These are phyloP conservation scores for Fistulifera solaris DNA, from an alignment of 108 stramenopile species.

Conservation along the genomic window DNA sequence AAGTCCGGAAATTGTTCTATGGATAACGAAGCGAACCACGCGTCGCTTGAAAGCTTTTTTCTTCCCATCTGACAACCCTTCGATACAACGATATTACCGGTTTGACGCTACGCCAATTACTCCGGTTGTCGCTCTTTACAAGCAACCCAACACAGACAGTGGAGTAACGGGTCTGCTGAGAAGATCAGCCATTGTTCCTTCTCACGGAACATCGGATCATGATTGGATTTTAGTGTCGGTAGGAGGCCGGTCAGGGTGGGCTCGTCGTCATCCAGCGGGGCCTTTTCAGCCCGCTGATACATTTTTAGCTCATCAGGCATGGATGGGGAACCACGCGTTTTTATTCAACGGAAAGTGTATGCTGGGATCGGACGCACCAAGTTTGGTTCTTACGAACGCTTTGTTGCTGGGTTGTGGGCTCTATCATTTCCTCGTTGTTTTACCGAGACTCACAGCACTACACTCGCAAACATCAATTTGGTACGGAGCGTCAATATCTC, in stretches of 20 bases:
- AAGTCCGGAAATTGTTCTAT: too few species aligned
- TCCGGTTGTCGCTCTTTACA: constrained; percentile 78
- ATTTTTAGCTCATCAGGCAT: constrained; percentile 63
- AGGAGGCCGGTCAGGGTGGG: constrained; percentile 81
- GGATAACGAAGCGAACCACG: too few species aligned
- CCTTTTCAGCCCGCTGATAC: constrained; percentile 40
- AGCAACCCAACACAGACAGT: constrained; percentile 29
- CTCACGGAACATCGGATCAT: constrained; percentile 66
- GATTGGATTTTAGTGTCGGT: constrained; percentile 78
- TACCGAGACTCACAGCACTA: constrained; percentile 24
- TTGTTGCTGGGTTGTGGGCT: constrained; percentile 40
- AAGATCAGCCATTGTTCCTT: constrained; percentile 68
- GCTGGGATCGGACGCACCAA: constrained; percentile 73
- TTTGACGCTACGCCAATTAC: constrained; percentile 64
- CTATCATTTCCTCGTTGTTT: constrained; percentile 33
- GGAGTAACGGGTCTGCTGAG: constrained; percentile 64
- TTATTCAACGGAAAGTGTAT: constrained; percentile 77
- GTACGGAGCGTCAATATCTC: too few species aligned
- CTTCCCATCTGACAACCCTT: constrained; percentile 43
- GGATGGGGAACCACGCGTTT: constrained; percentile 87
- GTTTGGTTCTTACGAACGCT: constrained; percentile 66
- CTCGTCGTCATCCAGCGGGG: constrained; percentile 24
- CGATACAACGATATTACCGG: constrained; percentile 79
- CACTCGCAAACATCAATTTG: background rate
- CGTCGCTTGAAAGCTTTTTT: constrained; percentile 14